These are phyloP conservation scores for Pseudopithomyces maydicus DNA, from an alignment of 2,329 filamentous ascomycete species.

Conservation along the genomic window DNA sequence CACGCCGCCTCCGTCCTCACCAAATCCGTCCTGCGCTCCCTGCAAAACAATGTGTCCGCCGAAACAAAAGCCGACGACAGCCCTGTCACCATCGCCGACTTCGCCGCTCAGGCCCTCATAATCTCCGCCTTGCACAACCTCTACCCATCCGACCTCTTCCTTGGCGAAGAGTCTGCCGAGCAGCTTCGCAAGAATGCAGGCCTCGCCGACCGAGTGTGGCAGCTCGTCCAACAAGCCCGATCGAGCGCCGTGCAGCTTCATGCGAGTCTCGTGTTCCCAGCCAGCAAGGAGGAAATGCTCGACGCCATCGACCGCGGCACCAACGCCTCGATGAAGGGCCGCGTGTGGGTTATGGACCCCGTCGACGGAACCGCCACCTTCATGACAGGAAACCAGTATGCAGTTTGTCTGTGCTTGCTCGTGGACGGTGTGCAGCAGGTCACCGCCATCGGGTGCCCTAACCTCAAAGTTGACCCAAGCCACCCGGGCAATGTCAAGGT, in stretches of 20 bases:
- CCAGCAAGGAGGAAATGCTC: slow-evolving; percentile 61
- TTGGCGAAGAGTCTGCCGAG: slow-evolving; percentile 65
- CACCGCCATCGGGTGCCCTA: slow-evolving; percentile 67
- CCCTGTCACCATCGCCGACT: slow-evolving; percentile 68
- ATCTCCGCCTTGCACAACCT: slow-evolving; percentile 60
- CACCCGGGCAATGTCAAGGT: slow-evolving; percentile 18
- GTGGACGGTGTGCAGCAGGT: slow-evolving; percentile 62
- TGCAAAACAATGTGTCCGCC: slow-evolving; percentile 53
- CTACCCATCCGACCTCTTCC: slow-evolving; percentile 62
- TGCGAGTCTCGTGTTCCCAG: slow-evolving; percentile 39
- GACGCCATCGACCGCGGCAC: slow-evolving; percentile 65
- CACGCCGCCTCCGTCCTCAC: slow-evolving; percentile 63
- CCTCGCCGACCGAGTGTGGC: slow-evolving; percentile 61
- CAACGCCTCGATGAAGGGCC: slow-evolving; percentile 50
- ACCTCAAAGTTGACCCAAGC: slow-evolving; percentile 53
- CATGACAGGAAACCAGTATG: slow-evolving; percentile 66
- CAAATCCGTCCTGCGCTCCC: slow-evolving; percentile 56
- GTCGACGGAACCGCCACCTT: slow-evolving; percentile 69
- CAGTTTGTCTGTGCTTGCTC: slow-evolving; percentile 63
- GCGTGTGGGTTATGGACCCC: slow-evolving; percentile 67
- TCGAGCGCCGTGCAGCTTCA: slow-evolving; percentile 28
- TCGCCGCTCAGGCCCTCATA: slow-evolving; percentile 66
- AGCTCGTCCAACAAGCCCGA: slow-evolving; percentile 52
- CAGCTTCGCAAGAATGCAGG: slow-evolving; percentile 55
- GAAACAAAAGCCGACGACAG: slow-evolving; percentile 63